Evolutionary conservation across 1,284 basidiomycete species (phyloP).

Genomic region (Trichosporon inkin): DNA sequence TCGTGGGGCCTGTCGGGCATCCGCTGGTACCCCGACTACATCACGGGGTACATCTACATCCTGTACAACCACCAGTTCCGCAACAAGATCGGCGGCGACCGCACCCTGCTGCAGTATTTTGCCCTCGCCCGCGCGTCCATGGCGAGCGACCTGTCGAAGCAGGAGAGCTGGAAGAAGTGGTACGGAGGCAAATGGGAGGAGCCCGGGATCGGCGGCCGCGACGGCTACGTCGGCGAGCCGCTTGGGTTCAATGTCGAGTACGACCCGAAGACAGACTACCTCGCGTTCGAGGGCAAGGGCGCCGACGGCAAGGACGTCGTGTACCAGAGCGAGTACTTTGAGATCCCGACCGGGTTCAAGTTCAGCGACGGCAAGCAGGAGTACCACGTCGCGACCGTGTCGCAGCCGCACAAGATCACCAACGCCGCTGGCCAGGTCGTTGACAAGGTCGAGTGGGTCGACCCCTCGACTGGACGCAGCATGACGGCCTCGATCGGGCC

Average conservation of each 20-base stretch:
- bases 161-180: slow-evolving; percentile 2
- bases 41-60: background rate
- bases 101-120: background rate
- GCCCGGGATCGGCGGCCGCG: slow-evolving; percentile 1
- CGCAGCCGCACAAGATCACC: background rate
- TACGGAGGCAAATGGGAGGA: slow-evolving; percentile 5
- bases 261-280: slow-evolving; percentile 10
- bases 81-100: slow-evolving; percentile 4
- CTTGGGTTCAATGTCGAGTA: slow-evolving; percentile 2
- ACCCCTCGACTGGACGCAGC: background rate
- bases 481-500: background rate
- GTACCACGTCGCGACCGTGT: background rate
- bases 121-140: background rate
- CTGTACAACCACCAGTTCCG: slow-evolving; percentile 12
- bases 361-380: background rate
- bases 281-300: background rate
- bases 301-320: background rate
- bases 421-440: background rate
- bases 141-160: background rate
- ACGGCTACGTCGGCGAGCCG: slow-evolving; percentile 1
- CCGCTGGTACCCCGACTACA: slow-evolving; percentile 6
- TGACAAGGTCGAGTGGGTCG: background rate
- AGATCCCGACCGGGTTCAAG: background rate
- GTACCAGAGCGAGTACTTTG: background rate
- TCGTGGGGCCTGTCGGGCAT: slow-evolving; percentile 6